Conservation (phyloP, 1,139 yeast species). For the Pichia sp. region DNA sequence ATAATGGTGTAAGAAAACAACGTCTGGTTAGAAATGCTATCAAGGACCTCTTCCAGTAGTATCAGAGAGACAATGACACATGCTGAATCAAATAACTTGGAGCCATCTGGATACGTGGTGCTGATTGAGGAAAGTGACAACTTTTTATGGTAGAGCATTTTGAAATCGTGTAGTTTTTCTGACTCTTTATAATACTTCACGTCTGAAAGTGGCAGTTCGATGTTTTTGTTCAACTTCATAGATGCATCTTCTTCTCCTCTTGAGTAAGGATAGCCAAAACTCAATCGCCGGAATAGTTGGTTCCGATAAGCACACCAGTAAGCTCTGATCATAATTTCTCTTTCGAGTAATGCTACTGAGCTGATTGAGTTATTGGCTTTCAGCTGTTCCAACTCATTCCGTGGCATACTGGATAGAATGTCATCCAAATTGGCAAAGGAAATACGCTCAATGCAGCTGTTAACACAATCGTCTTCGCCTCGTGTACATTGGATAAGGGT, state of each 20-base stretch:
- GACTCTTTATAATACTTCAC: conserved; percentile 26
- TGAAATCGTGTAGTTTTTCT: conserved; percentile 16
- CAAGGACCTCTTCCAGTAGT: conserved; percentile 35
- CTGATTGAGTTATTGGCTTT: conserved; percentile 19
- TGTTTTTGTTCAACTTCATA: conserved; percentile 17
- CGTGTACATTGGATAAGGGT: conserved; percentile 24
- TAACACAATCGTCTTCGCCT: conserved; percentile 31
- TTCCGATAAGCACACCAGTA: conserved; percentile 43
- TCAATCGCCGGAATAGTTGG: conserved; percentile 35
- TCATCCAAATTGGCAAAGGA: conserved; percentile 28
- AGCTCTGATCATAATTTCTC: conserved; percentile 38
- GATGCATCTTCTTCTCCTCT: conserved; percentile 19
- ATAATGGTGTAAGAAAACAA: conserved; percentile 26
- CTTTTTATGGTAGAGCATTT: conserved; percentile 17
- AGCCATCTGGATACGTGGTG: conserved; percentile 16
- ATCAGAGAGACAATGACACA: conserved; percentile 27
- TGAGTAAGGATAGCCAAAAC: conserved; percentile 40
- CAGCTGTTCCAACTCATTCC: conserved; percentile 7
- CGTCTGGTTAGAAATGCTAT: conserved; percentile 31
- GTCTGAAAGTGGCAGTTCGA: conserved; percentile 34
- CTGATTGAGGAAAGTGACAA: conserved; percentile 17
- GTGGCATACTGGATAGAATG: not conserved
- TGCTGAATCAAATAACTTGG: conserved; percentile 20
- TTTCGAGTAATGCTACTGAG: conserved; percentile 35
- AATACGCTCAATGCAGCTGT: conserved; percentile 29